Conservation (phyloP, 2,329 filamentous ascomycete genomes). For the Pezicula carpinea region DNA sequence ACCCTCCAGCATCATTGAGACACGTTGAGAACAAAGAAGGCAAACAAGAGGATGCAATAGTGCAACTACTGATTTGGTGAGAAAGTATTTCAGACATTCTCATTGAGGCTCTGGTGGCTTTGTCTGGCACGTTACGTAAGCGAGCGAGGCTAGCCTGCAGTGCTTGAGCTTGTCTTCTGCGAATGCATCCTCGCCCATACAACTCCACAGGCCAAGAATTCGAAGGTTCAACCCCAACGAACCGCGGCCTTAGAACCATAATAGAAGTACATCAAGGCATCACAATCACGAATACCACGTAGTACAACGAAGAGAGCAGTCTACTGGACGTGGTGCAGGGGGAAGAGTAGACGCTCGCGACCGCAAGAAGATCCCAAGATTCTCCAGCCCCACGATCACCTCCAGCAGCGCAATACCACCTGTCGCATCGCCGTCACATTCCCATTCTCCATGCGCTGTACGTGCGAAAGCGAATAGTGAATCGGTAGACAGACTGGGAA, state of each 20-base stretch:
- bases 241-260: not conserved
- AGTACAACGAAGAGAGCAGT: slow-evolving; percentile 11
- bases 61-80: too few species aligned
- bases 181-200: slow-evolving; percentile 19
- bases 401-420: not conserved
- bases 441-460: too few species aligned
- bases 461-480: not conserved
- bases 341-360: slow-evolving; percentile 6
- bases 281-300: slow-evolving; percentile 6
- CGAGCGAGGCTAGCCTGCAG: slow-evolving; percentile 13
- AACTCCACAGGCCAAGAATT: slow-evolving; percentile 18
- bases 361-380: not conserved
- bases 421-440: not conserved
- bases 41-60: too few species aligned
- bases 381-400: not conserved
- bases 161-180: slow-evolving; percentile 15
- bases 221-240: not conserved
- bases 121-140: slow-evolving; percentile 15
- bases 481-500: not conserved
- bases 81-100: too few species aligned
- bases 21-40: too few species aligned
- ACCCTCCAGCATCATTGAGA: too few species aligned
- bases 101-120: too few species aligned
- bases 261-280: not conserved
- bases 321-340: slow-evolving; percentile 7